phyloP scores from a whole-genome alignment of 805 yeast genomes.

The Suhomyces faveliae region DNA sequence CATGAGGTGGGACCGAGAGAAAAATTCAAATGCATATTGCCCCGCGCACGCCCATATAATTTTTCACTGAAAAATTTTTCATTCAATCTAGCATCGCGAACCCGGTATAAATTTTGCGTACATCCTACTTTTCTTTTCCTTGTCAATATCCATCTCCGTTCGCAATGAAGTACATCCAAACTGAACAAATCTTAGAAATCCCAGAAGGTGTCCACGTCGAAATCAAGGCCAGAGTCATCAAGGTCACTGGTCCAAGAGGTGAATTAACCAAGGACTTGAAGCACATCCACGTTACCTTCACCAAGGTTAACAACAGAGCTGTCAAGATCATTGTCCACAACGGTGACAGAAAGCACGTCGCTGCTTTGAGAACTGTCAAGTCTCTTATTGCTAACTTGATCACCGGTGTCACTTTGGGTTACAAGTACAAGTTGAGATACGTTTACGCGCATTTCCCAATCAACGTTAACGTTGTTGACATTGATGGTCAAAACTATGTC shows the following conservation, averaged over 20 bases:
- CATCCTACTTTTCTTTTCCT: conserved; percentile 2
- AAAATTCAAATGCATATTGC: background rate
- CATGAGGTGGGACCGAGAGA: background rate
- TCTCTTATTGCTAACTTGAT: conserved; percentile 90
- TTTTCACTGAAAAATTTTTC: conserved; percentile 10
- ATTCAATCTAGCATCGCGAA: background rate
- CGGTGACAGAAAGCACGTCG: conserved; percentile 99
- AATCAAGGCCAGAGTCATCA: conserved; percentile 88
- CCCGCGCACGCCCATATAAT: conserved; percentile 7
- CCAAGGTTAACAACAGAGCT: conserved; percentile 66
- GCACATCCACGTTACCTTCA: conserved; percentile 94
- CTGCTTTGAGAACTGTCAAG: conserved; percentile 98
- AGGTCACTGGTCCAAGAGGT: conserved; percentile 98
- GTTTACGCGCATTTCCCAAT: conserved; percentile 99
- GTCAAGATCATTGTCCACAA: conserved; percentile 92
- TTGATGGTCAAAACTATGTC: conserved; percentile 69
- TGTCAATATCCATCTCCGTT: background rate
- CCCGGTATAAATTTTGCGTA: conserved; percentile 3
- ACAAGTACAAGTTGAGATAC: conserved; percentile 99
- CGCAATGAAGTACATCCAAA: conserved; percentile 77
- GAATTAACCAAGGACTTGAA: conserved; percentile 82
- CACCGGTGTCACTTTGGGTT: conserved; percentile 99
- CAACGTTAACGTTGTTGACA: conserved; percentile 87
- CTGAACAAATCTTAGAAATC: conserved; percentile 76
- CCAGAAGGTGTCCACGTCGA: conserved; percentile 92